Percentiles rank a stretch among this genome's conserved stretches.
These are phyloP conservation scores for Nemania diffusa DNA, from an alignment of 2,329 filamentous ascomycete genomes.

Conservation along the genomic window DNA sequence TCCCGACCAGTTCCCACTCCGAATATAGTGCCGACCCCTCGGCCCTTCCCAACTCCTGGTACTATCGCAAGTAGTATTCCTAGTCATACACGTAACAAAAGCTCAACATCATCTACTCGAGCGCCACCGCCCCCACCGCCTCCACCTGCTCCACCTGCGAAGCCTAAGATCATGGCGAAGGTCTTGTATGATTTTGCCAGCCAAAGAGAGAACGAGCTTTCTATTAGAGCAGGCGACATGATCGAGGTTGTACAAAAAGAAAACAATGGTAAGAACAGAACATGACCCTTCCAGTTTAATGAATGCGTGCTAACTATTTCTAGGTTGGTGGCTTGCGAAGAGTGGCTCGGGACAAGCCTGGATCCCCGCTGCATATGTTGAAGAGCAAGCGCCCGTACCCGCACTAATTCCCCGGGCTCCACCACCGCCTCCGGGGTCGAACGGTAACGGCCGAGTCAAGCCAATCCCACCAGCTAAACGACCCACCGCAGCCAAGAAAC, in stretches of 20 bases:
- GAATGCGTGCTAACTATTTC: constrained; percentile 48
- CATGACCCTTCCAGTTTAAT: not conserved
- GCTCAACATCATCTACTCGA: constrained; percentile 61
- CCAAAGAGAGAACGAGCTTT: constrained; percentile 85
- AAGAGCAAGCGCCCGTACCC: constrained; percentile 77
- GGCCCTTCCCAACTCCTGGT: constrained; percentile 44
- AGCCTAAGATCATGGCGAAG: constrained; percentile 82
- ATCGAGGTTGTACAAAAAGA: constrained; percentile 95
- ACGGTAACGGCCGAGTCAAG: constrained; percentile 65
- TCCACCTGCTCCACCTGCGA: constrained; percentile 72
- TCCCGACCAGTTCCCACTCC: constrained; percentile 48
- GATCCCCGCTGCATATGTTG: constrained; percentile 93
- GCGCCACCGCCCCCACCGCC: constrained; percentile 72
- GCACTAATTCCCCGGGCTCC: constrained; percentile 72
- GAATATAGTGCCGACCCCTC: constrained; percentile 45
- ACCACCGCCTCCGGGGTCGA: constrained; percentile 68
- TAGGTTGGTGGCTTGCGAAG: constrained; percentile 97
- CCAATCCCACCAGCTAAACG: constrained; percentile 82
- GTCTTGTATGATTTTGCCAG: constrained; percentile 93
- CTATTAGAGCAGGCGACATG: constrained; percentile 80
- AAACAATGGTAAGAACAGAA: constrained; percentile 77
- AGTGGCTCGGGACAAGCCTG: constrained; percentile 80
- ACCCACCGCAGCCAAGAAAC: constrained; percentile 77
- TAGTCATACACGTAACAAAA: constrained; percentile 66
- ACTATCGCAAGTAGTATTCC: constrained; percentile 51